Percentiles rank a stretch among this genome's conserved stretches.
These are phyloP conservation scores for Gastrolobium villosum DNA, from an alignment of 306 rosid species.

Conservation along the genomic window DNA sequence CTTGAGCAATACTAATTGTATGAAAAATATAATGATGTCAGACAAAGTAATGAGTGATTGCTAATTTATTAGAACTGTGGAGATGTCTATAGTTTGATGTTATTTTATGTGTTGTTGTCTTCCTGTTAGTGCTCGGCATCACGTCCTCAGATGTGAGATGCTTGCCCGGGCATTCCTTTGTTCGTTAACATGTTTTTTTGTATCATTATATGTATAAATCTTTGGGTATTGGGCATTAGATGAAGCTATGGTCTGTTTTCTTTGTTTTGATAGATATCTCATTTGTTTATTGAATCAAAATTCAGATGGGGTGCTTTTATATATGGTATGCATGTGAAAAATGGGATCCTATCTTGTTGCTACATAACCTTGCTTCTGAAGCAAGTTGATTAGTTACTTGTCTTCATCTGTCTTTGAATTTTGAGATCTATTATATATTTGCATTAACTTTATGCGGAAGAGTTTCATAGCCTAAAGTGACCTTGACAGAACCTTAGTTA, in stretches of 20 bases:
- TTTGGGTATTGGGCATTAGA: slow-evolving; percentile 30
- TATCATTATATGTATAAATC: background rate
- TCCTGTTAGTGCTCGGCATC: background rate
- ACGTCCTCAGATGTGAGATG: slow-evolving; percentile 9
- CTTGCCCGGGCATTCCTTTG: slow-evolving; percentile 3
- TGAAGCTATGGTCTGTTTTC: background rate
- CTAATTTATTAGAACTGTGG: slow-evolving; percentile 7
- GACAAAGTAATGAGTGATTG: background rate
- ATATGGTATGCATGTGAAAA: slow-evolving; percentile 31
- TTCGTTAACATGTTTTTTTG: slow-evolving; percentile 25
- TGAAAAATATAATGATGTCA: slow-evolving; percentile 11
- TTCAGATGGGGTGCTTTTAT: slow-evolving; percentile 36
- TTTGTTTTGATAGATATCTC: slow-evolving; percentile 27
- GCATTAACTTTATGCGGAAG: slow-evolving; percentile 31
- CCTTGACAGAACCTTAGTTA: slow-evolving; percentile 83
- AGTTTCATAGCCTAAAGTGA: slow-evolving; percentile 41
- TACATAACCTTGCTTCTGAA: slow-evolving; percentile 14
- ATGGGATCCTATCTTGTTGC: slow-evolving; percentile 11
- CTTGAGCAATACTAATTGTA: background rate
- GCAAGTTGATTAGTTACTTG: slow-evolving; percentile 15
- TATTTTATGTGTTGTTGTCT: slow-evolving; percentile 20
- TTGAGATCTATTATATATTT: slow-evolving; percentile 11
- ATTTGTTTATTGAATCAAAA: slow-evolving; percentile 5
- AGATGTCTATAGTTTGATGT: slow-evolving; percentile 21
- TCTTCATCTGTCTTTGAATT: background rate